Evolutionary conservation across 345 rosid genomes (phyloP).

Genomic region (Trapa bicornis): DNA sequence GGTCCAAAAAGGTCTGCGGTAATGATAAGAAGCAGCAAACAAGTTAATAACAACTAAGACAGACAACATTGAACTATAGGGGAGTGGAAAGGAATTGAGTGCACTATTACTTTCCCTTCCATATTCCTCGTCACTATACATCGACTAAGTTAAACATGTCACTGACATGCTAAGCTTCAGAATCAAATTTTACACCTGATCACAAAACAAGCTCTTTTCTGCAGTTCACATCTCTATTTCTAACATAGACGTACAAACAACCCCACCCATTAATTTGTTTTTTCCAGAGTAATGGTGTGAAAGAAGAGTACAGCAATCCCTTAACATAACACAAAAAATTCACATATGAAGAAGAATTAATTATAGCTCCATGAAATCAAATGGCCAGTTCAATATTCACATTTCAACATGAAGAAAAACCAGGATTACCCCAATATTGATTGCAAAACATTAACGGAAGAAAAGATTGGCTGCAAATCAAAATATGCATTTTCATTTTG

Average conservation of each 20-base stretch:
- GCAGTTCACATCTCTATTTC: too few relatives aligned
- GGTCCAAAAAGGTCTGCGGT: not conserved
- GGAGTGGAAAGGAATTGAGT: not conserved
- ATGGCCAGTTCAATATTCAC: too few relatives aligned
- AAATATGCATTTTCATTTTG: too few relatives aligned
- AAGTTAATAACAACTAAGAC: too few relatives aligned
- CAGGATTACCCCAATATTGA: too few relatives aligned
- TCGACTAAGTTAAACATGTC: too few relatives aligned
- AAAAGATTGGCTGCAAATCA: too few relatives aligned
- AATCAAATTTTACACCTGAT: conserved; percentile 27
- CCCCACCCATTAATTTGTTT: not conserved
- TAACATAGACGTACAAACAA: too few relatives aligned
- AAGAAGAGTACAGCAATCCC: not conserved
- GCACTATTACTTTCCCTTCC: not conserved
- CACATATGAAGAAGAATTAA: not conserved
- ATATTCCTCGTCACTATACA: not conserved
- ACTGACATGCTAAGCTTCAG: not conserved
- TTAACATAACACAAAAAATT: not conserved
- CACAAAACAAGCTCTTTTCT: too few relatives aligned
- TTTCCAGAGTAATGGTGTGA: not conserved
- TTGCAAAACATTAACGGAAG: too few relatives aligned
- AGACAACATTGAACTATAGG: not conserved
- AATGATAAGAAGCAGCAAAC: too few relatives aligned
- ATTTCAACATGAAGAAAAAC: not conserved
- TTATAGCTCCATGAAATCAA: not conserved